phyloP scores from a whole-genome alignment of 2,329 filamentous ascomycete genomes.

The Diaporthe velutina region DNA sequence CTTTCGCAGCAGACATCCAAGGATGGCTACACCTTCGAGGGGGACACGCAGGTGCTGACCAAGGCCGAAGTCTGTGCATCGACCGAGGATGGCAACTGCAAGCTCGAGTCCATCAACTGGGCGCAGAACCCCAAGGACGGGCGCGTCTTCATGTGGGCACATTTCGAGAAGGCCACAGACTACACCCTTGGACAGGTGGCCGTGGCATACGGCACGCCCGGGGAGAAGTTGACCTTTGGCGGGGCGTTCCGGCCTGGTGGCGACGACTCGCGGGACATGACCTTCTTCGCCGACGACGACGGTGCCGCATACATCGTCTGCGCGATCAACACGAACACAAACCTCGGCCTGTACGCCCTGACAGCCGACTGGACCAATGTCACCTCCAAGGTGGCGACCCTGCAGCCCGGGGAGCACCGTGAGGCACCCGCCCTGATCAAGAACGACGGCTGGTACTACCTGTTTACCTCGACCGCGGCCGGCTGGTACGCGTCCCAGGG shows the following conservation, averaged over 20 bases:
- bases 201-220: conserved; percentile 12
- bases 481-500: conserved; percentile 20
- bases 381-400: neutral
- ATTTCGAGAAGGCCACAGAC: conserved; percentile 10
- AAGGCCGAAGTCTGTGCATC: conserved; percentile 7
- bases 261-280: conserved; percentile 19
- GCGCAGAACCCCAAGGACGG: conserved; percentile 5
- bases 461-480: conserved; percentile 6
- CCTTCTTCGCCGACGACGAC: conserved; percentile 16
- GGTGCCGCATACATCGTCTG: neutral
- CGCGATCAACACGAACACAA: neutral
- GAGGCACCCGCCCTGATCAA: conserved; percentile 17
- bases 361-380: conserved; percentile 18
- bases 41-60: neutral
- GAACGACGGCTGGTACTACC: conserved; percentile 11
- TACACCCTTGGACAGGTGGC: conserved; percentile 1
- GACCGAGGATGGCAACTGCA: conserved; percentile 9
- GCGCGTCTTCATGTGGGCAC: conserved; percentile 13
- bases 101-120: conserved; percentile 14
- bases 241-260: neutral
- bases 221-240: neutral
- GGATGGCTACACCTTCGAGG: neutral
- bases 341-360: conserved; percentile 2
- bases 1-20: conserved; percentile 14
- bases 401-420: conserved; percentile 2